Conservation (phyloP, 2,329 filamentous ascomycete genomes). For the Pseudophaeomoniella oleicola region DNA sequence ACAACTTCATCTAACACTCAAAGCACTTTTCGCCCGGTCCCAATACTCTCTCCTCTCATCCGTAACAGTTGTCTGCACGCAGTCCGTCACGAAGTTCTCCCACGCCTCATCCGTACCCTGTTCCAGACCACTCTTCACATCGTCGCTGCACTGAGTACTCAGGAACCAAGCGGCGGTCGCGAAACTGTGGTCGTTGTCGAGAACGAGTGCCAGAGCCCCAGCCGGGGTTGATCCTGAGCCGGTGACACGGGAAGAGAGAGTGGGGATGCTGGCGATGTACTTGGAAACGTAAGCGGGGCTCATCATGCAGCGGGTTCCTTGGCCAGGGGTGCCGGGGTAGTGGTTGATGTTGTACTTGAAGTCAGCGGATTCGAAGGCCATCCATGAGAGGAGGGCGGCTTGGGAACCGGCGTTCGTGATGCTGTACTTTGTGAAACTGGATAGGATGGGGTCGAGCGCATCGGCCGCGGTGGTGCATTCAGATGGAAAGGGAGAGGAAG, state of each 20-base stretch:
- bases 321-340: conserved; percentile 42
- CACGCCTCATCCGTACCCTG: conserved; percentile 35
- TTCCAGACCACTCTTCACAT: conserved; percentile 29
- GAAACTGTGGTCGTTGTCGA: conserved; percentile 37
- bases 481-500: background rate
- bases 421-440: conserved; percentile 42
- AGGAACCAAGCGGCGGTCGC: conserved; percentile 49
- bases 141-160: conserved; percentile 34
- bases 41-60: conserved; percentile 34
- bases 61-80: conserved; percentile 35
- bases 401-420: conserved; percentile 44
- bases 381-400: conserved; percentile 55
- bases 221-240: conserved; percentile 20
- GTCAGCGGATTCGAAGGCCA: conserved; percentile 55
- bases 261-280: conserved; percentile 37
- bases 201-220: conserved; percentile 35
- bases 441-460: conserved; percentile 28
- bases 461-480: background rate
- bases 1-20: no score
- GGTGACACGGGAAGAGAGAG: conserved; percentile 22
- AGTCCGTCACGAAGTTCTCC: conserved; percentile 35
- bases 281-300: conserved; percentile 36
- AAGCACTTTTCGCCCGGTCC: conserved; percentile 28
- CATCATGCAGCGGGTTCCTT: conserved; percentile 60
- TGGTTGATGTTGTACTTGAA: conserved; percentile 61